Conservation (phyloP, 148 eudicot genomes). For the Fagopyrum homotropicum region DNA sequence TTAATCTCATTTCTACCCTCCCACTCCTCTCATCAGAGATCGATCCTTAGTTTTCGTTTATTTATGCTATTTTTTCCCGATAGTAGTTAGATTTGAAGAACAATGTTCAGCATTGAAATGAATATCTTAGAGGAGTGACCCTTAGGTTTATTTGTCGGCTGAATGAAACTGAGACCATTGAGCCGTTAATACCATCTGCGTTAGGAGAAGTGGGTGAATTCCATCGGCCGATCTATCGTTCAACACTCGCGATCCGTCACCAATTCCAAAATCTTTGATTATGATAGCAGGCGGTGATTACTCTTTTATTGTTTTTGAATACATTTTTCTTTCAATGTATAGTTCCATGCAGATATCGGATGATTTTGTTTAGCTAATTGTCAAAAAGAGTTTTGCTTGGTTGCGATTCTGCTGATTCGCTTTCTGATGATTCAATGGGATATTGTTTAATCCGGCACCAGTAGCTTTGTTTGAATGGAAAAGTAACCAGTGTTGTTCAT, state of each 20-base stretch:
- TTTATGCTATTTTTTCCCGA: neutral
- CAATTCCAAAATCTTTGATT: neutral
- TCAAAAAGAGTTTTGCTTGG: neutral
- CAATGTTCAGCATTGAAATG: slow-evolving; percentile 71
- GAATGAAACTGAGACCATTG: slow-evolving; percentile 62
- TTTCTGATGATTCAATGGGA: neutral
- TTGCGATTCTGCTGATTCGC: neutral
- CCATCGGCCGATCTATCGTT: neutral
- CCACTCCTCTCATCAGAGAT: neutral
- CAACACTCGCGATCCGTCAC: neutral
- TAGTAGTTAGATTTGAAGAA: slow-evolving; percentile 29
- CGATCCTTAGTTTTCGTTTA: neutral
- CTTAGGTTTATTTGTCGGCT: slow-evolving; percentile 70
- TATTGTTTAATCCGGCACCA: neutral
- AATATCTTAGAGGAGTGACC: slow-evolving; percentile 74
- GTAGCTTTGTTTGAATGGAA: neutral
- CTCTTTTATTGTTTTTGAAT: neutral
- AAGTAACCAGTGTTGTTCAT: neutral
- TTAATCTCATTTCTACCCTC: no score
- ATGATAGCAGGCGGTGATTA: neutral
- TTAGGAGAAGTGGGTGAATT: slow-evolving; percentile 13
- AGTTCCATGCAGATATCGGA: neutral
- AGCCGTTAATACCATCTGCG: slow-evolving; percentile 64
- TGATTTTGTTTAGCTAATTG: neutral
- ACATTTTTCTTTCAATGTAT: slow-evolving; percentile 1